Base-by-base conservation (phyloP, 768 basidiomycete species). In the Tulasnella sp. region DNA sequence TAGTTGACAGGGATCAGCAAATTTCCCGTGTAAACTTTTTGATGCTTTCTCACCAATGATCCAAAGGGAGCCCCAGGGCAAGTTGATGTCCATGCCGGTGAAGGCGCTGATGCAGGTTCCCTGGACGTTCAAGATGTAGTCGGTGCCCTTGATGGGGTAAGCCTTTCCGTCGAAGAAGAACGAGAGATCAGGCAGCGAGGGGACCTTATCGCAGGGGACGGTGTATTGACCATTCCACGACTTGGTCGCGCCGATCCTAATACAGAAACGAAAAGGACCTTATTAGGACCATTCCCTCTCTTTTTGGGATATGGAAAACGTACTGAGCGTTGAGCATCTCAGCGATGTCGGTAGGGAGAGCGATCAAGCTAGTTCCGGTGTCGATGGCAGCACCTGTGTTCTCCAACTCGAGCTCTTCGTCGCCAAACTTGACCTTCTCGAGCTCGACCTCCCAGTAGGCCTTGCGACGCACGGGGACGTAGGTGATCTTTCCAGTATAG, bases 381-480 rank as follows among this genome's bases (percentile, higher is more conserved):
- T 92, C 89, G 61, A 92, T 92, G 44, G 90, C 89, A 66, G 90
- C 89, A 45, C 93, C 93, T 57, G 96, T 94, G 74, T 83, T 85
- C 64, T 94, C 90, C 12, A 98, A 79, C 64, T 97, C 91, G 46
- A 98, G 79, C 42, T 76, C 80, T 49, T 98, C 94, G 45, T 83
- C 76, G 49, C 93, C 96, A 59, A 99, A 93, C 2, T 73, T 66
- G 62, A 99, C 76, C 70, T 84, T 83, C 73, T 89, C 78, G 25
- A 99, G 84, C 70, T 96, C 92, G 48, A 98, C 91, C 72, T 98
- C 94, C 93, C 93, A 96, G 73, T 96, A 98, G 3, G 91, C 96
- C 78, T 89, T 92, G 66, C 91, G 82, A 66, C 93, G 84, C 53
- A 99, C 77, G 52, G 96, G 94, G 29, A 86, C 91, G 66, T 98